Conservation (phyloP, 805 yeast genomes). For the Kurtzmaniella fragi region DNA sequence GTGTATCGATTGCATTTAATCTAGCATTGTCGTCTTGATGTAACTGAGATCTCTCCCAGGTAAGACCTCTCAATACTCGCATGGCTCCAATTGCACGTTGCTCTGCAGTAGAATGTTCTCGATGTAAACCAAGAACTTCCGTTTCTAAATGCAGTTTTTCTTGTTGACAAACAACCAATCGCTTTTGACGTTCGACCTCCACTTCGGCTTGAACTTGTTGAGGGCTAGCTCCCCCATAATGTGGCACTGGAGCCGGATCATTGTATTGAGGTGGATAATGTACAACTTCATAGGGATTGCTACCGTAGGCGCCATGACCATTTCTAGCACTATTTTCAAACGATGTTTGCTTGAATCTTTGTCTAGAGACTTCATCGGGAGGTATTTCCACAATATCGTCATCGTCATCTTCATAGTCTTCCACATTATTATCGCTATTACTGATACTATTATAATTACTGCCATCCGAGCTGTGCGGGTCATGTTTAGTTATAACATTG, state of each 20-base stretch:
- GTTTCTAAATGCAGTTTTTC: no score
- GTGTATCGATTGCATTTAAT: background rate
- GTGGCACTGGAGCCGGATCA: conserved; percentile 26
- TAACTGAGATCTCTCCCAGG: no score
- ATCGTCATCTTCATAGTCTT: conserved; percentile 5
- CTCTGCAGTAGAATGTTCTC: no score
- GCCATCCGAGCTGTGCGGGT: no score
- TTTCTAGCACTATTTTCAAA: conserved; percentile 9
- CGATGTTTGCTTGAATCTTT: conserved; percentile 19
- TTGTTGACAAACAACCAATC: no score
- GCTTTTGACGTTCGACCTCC: no score
- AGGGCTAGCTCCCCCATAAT: conserved; percentile 7
- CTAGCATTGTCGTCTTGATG: background rate
- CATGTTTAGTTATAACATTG: no score
- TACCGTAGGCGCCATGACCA: background rate
- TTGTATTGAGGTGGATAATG: no score
- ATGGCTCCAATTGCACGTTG: no score
- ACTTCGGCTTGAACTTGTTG: background rate
- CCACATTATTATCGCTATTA: background rate
- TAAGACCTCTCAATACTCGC: no score
- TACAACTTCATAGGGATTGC: background rate
- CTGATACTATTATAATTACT: background rate
- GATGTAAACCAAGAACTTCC: no score
- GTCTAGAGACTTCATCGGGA: conserved; percentile 24
- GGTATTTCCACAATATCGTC: conserved; percentile 26